These are phyloP conservation scores for Diospyros kaki DNA, from an alignment of 148 eudicot genomes.

Conservation along the genomic window DNA sequence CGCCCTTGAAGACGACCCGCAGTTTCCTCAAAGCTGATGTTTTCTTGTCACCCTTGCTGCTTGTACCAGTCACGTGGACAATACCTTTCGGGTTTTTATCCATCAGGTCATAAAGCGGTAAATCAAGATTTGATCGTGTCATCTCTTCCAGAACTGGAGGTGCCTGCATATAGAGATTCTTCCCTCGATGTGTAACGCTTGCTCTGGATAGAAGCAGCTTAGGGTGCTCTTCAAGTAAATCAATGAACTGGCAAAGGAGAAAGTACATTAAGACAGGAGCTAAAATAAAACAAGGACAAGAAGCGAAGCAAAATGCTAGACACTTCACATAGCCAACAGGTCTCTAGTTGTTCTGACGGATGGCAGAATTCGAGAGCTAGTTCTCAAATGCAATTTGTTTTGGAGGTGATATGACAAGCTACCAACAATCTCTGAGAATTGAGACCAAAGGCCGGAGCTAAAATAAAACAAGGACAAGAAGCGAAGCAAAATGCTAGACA, in stretches of 20 bases:
- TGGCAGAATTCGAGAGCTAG: no score
- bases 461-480: not conserved
- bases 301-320: not conserved
- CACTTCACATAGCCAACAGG: not conserved
- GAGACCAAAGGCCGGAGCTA: not conserved
- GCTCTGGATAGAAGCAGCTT: constrained; percentile 63
- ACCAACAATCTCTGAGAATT: not conserved
- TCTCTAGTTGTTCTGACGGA: not conserved
- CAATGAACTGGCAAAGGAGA: constrained; percentile 63
- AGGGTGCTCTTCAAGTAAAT: constrained; percentile 70
- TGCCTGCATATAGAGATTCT: constrained; percentile 93
- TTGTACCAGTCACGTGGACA: constrained; percentile 63
- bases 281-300: not conserved
- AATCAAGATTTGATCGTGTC: constrained; percentile 71
- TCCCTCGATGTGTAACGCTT: constrained; percentile 64
- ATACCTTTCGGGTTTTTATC: constrained; percentile 46
- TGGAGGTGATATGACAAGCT: no score
- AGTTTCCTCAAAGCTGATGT: constrained; percentile 59
- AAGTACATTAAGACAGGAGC: not conserved
- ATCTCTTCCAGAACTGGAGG: constrained; percentile 93
- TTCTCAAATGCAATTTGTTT: not conserved
- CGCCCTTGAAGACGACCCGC: constrained; percentile 69
- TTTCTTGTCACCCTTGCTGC: constrained; percentile 53
- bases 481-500: no score
- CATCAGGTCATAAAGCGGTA: constrained; percentile 77